phyloP scores from a whole-genome alignment of 2,329 filamentous ascomycete genomes.

The Cladosporium sp. region DNA sequence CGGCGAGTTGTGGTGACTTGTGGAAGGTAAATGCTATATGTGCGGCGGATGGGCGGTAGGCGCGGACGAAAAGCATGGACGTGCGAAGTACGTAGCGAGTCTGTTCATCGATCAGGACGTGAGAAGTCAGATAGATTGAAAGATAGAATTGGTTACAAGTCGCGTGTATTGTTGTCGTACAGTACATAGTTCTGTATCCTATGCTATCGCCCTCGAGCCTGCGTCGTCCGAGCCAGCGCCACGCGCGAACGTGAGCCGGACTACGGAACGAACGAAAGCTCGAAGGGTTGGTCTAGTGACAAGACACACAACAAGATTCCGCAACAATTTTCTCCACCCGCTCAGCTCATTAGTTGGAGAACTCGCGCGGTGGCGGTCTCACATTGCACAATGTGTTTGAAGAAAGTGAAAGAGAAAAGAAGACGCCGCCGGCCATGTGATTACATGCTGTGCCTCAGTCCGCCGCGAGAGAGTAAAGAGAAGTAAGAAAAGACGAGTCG shows the following conservation, averaged over 20 bases:
- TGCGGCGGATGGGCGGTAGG: too few relatives aligned
- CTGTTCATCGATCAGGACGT: too few relatives aligned
- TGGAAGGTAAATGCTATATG: too few relatives aligned
- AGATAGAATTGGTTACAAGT: too few relatives aligned
- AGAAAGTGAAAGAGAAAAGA: neutral
- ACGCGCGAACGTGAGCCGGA: neutral
- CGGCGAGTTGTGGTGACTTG: too few relatives aligned
- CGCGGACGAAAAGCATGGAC: too few relatives aligned
- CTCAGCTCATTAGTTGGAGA: constrained; percentile 6
- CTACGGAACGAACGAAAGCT: too few relatives aligned
- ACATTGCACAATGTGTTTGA: neutral
- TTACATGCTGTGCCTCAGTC: neutral
- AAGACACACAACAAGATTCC: neutral
- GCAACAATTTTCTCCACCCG: constrained; percentile 3
- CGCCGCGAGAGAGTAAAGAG: neutral
- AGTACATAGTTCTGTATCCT: constrained; percentile 12
- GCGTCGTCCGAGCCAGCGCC: neutral
- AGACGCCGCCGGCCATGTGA: constrained; percentile 4
- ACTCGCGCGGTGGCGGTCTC: neutral
- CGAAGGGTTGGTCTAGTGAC: neutral
- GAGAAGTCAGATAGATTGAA: too few relatives aligned
- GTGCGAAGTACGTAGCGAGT: too few relatives aligned
- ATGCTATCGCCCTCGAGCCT: neutral
- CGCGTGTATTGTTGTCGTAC: neutral
- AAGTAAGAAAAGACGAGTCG: neutral